Percentiles rank a stretch among this genome's conserved stretches.
These are phyloP conservation scores for Pelargonium australe DNA, from an alignment of 441 rosid genomes.

Conservation along the genomic window DNA sequence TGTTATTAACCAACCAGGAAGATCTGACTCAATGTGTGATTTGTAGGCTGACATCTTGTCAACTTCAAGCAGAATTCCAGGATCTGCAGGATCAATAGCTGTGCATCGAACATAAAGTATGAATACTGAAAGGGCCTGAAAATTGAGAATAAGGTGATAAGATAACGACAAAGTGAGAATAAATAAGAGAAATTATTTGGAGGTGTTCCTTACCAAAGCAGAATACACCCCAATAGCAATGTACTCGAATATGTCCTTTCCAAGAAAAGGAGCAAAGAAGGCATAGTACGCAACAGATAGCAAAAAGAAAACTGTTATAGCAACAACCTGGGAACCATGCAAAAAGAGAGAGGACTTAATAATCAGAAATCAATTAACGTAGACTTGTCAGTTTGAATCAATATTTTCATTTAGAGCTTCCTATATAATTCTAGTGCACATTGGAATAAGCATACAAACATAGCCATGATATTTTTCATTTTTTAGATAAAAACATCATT, in stretches of 20 bases:
- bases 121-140: slow-evolving; percentile 70
- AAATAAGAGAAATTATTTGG: slow-evolving; percentile 1
- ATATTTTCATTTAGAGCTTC: background rate
- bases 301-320: slow-evolving; percentile 74
- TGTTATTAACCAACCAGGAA: slow-evolving; percentile 34
- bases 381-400: background rate
- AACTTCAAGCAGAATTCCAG: slow-evolving; percentile 62
- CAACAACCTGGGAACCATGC: slow-evolving; percentile 57
- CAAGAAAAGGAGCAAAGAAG: slow-evolving; percentile 91
- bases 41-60: slow-evolving; percentile 44
- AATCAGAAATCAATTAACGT: background rate
- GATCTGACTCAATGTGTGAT: slow-evolving; percentile 44
- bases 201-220: slow-evolving; percentile 46
- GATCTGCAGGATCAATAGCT: slow-evolving; percentile 94
- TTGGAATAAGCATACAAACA: background rate
- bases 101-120: slow-evolving; percentile 77
- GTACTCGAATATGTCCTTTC: slow-evolving; percentile 56
- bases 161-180: slow-evolving; percentile 2
- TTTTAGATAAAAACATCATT: too few relatives aligned
- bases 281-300: slow-evolving; percentile 80
- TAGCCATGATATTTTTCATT: background rate
- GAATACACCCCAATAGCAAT: slow-evolving; percentile 72
- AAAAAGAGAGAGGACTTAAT: background rate
- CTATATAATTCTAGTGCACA: background rate
- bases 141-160: slow-evolving; percentile 12